These are phyloP conservation scores for Tilletia setariae DNA, from an alignment of 1,284 basidiomycete genomes.

Conservation along the genomic window DNA sequence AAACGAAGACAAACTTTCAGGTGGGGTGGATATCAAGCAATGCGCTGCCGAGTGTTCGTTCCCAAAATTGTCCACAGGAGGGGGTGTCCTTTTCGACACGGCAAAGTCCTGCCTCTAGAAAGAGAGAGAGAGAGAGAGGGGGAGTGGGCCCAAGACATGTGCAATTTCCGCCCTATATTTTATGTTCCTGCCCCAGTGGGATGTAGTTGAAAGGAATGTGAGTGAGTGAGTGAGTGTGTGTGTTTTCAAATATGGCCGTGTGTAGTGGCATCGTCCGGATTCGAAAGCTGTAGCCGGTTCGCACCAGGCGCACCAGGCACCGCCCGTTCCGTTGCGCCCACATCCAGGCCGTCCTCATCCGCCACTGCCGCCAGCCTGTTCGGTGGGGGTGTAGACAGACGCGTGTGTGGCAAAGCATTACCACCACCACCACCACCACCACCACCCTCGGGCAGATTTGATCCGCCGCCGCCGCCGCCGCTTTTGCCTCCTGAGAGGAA, in stretches of 20 bases:
- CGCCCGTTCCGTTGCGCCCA: slow-evolving; percentile 1
- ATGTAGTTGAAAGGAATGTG: too few relatives aligned
- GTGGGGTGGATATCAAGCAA: too few relatives aligned
- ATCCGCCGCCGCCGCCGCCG: background rate
- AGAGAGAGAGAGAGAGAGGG: too few relatives aligned
- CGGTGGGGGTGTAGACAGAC: background rate
- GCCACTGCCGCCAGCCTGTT: background rate
- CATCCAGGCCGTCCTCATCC: slow-evolving; percentile 3
- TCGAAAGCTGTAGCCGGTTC: background rate
- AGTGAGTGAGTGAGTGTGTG: too few relatives aligned
- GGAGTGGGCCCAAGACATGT: too few relatives aligned
- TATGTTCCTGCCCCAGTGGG: too few relatives aligned
- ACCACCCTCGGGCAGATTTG: background rate
- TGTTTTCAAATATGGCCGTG: background rate
- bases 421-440: background rate
- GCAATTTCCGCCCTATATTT: too few relatives aligned
- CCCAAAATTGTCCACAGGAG: too few relatives aligned
- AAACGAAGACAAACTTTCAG: too few relatives aligned
- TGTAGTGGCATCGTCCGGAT: background rate
- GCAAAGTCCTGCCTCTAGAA: too few relatives aligned
- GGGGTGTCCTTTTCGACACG: too few relatives aligned
- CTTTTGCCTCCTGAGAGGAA: background rate
- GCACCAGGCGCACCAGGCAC: background rate
- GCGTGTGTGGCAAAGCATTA: background rate
- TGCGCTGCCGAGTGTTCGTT: too few relatives aligned